Percentiles rank a stretch among this genome's conserved stretches.
Evolutionary conservation across 345 rosid genomes (phyloP).

Genomic region (Euphorbia tirucalli): DNA sequence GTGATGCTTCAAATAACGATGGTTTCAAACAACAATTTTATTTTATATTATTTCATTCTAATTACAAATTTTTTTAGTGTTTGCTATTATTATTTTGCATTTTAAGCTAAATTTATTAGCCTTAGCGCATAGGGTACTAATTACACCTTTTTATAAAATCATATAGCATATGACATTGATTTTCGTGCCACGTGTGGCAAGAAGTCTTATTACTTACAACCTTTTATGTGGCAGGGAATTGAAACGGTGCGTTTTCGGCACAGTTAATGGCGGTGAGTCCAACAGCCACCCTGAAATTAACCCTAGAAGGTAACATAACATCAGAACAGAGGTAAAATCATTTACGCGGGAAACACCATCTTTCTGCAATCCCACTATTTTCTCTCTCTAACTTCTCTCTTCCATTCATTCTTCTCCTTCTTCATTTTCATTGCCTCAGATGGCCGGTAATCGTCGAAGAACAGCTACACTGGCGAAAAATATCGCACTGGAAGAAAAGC

Average conservation of each 20-base stretch:
- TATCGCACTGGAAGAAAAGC: conserved; percentile 5
- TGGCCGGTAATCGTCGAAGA: conserved; percentile 40
- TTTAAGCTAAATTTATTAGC: no score
- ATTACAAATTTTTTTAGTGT: no score
- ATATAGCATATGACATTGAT: no score
- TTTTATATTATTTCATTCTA: no score
- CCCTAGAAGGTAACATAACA: conserved; percentile 21
- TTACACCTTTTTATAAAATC: no score
- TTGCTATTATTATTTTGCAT: no score
- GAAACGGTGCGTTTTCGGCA: background rate
- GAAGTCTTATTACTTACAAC: no score
- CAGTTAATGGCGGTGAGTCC: background rate
- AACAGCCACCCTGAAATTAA: conserved; percentile 13
- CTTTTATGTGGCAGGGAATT: no score
- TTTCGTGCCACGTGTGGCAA: no score
- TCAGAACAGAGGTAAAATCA: conserved; percentile 11
- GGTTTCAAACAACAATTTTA: no score
- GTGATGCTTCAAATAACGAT: no score
- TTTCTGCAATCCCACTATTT: background rate
- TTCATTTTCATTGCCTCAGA: conserved; percentile 15
- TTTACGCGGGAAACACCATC: conserved; percentile 5
- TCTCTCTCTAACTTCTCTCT: background rate
- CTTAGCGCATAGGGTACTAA: no score
- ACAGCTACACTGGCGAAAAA: conserved; percentile 14
- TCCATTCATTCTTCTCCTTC: background rate